These are phyloP conservation scores for Phytophthora crassamura DNA, from an alignment of 352 stramenopile species.

Conservation along the genomic window DNA sequence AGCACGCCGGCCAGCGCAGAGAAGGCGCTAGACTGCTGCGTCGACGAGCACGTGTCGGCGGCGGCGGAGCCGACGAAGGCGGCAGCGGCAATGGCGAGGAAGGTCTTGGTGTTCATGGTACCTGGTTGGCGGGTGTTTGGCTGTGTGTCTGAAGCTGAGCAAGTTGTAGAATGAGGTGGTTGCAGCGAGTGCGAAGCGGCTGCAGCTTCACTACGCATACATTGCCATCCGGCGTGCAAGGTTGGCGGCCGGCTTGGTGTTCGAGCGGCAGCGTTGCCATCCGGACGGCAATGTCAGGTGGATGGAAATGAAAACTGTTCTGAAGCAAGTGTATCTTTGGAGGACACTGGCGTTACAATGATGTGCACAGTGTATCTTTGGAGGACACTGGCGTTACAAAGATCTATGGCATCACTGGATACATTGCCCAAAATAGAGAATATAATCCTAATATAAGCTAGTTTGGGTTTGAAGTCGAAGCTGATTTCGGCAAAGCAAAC, in stretches of 20 bases:
- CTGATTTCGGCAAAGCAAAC: slow-evolving; percentile 5
- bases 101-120: slow-evolving; percentile 24
- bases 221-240: no score
- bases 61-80: slow-evolving; percentile 22
- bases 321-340: slow-evolving; percentile 6
- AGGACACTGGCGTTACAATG: slow-evolving; percentile 5
- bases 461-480: neutral
- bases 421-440: slow-evolving; percentile 1
- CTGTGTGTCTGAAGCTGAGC: slow-evolving; percentile 4
- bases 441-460: neutral
- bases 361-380: slow-evolving; percentile 1
- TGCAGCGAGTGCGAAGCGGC: neutral
- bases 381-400: slow-evolving; percentile 4
- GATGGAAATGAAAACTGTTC: no score
- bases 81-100: slow-evolving; percentile 15
- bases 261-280: no score
- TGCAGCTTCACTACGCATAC: no score
- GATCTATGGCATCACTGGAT: slow-evolving; percentile 18
- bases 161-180: slow-evolving; percentile 17
- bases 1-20: slow-evolving; percentile 24
- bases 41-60: slow-evolving; percentile 15
- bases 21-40: slow-evolving; percentile 23
- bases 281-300: slow-evolving; percentile 6
- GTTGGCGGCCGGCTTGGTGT: no score
- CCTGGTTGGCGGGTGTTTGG: no score